Evolutionary conservation across 2,329 filamentous ascomycete species (phyloP), one percentile per base, ranked within the genome.

Genomic region (Monilinia laxa): DNA sequence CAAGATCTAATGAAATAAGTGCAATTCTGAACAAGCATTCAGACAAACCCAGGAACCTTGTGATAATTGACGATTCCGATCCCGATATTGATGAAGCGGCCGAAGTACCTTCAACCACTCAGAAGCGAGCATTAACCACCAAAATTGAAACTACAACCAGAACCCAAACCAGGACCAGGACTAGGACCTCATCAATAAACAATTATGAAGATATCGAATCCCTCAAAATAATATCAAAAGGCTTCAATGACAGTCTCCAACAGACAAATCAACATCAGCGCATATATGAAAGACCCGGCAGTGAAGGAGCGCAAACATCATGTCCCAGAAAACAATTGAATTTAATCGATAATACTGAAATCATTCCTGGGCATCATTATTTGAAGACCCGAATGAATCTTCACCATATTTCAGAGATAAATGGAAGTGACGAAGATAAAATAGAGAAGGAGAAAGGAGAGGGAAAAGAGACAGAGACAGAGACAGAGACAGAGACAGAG

Each of bases 121-220:
- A 49, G 38, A 63, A 49, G 64, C 58, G 58, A 66, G 57, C 64
- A n/a, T 38, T 52, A 31, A 51, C 31, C 4, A 51, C 31, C 45
- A 47, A 20, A 9, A 47, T n/a, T 18, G 16, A 14, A 5, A 45
- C 40, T 5, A 45, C 42, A 14, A 45, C 45, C 18, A 47, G 18
- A 1, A 47, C 18, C 20, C 12, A 16, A 16, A 42, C 40, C 40
- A 49, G 20, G 6, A 49, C 18, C 45, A n/a, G 9, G 5, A 18
- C 25, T n/a, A 25, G n/a, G 12, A 38, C 45, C 28, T 62, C 45
- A 10, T 10, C 31, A 52, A 65, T 35, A 35, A 6, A 35, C 7
- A 6, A n/a, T n/a, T 7, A 51, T 28, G 62, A 47, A 25, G 51
- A 64, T 35, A 10, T 55, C 40, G 23, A 57, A 45, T 2, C 63